These are phyloP conservation scores for Talaromyces borbonicus DNA, from an alignment of 495 filamentous ascomycete genomes.

Conservation along the genomic window DNA sequence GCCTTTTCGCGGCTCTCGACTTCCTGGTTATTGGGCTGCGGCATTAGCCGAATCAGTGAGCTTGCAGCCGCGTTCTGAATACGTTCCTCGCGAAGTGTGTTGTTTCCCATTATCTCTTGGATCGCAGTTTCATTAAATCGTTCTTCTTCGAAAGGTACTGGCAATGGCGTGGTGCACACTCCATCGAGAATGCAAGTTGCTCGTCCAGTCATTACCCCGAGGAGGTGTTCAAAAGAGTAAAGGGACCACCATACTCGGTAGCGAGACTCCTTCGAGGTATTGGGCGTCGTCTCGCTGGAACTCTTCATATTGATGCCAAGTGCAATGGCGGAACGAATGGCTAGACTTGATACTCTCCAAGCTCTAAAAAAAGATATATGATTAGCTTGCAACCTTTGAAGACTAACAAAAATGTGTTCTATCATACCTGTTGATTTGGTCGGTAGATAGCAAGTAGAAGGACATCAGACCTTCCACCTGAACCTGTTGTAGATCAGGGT, in stretches of 20 bases:
- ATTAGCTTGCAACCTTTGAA: not conserved
- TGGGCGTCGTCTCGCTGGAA: conserved; percentile 36
- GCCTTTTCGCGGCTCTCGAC: conserved; percentile 6
- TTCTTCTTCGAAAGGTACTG: conserved; percentile 48
- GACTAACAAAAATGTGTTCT: not conserved
- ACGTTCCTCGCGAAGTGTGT: conserved; percentile 24
- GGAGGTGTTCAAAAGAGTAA: conserved; percentile 49
- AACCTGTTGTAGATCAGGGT: conserved; percentile 53
- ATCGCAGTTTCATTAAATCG: conserved; percentile 24
- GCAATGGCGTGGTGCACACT: conserved; percentile 51
- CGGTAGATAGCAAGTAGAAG: conserved; percentile 52
- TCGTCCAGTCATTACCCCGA: conserved; percentile 58
- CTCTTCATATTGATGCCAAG: conserved; percentile 58
- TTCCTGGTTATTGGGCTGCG: conserved; percentile 21
- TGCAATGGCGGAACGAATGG: conserved; percentile 49
- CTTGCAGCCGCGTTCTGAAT: conserved; percentile 30
- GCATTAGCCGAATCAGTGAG: conserved; percentile 27
- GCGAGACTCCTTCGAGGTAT: conserved; percentile 50
- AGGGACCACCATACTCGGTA: conserved; percentile 59
- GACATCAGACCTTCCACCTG: conserved; percentile 49
- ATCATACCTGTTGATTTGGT: conserved; percentile 54
- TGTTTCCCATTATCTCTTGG: conserved; percentile 22
- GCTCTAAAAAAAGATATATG: conserved; percentile 30
- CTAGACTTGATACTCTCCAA: conserved; percentile 53
- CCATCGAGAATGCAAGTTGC: conserved; percentile 48